Evolutionary conservation across 371 early-diverging fungal species (phyloP), one percentile per base, ranked within the genome.

Genomic region (Batkoa obscura): DNA sequence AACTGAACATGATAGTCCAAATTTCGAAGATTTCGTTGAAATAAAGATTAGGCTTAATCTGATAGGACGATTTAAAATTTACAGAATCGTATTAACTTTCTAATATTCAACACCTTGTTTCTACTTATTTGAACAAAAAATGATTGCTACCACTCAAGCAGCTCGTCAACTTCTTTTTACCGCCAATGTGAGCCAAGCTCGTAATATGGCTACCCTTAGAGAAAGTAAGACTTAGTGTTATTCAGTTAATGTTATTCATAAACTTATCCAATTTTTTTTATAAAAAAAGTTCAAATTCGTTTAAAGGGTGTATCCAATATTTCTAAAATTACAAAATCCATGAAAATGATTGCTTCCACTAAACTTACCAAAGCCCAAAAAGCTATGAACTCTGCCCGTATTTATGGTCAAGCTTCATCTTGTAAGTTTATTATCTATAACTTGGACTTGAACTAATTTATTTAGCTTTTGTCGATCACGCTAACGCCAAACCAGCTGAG

Each of bases 291-390:
- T 73, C 90, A 90, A 69, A 70, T 84, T 62, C 94, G 98, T 64
- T 74, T 94, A 71, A 92, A 94, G 80, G 90, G 96, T 61, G 83
- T 97, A 61, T 78, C 82, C 64, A 94, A 90, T 83, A 97, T 94
- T 73, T 89, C 84, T 66, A 97, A 97, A 79, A 95, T 97, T 72
- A 97, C 98, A 58, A 93, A 94, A 74, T 96, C 96, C 58, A 94
- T 95, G 94, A 97, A 97, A 80, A 95, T 97, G 95, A 97, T 97
- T 94, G 96, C 98, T 58, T 92, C 96, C 46, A 96, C 97, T 73
- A 97, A 97, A 81, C 84, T 94, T 67, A 69, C 73, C 65, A 86
- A 88, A 73, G 94, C 98, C 45, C 94, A 94, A 76, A 80, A 83
- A 61, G 74, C 75, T 66, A 95, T 97, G 96, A 88, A 91, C 65